Evolutionary conservation across 306 rosid species (phyloP), one percentile per base, ranked within the genome.

Genomic region (Biancaea sappan): DNA sequence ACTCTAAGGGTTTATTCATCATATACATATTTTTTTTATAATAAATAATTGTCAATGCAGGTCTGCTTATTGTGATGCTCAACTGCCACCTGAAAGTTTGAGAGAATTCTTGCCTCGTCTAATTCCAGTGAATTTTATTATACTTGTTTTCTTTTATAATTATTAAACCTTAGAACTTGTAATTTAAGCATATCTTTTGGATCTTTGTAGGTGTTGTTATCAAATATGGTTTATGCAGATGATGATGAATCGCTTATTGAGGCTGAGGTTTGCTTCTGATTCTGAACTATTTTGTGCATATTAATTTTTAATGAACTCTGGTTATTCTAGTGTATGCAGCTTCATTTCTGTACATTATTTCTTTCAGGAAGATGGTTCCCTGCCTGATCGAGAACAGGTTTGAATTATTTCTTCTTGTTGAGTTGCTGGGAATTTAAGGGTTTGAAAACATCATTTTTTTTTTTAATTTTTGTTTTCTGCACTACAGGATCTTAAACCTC

Each of bases 311-410:
- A 44, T 79, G 48, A 66, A 50, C 68, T 64, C 52, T 63, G 78
- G 41, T 66, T 48, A 28, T 83, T 85, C 51, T 76, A 78, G 79
- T 74, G 78, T 71, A 57, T 26, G 61, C 41, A 73, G 72, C 31
- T 75, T 51, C 7, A 29, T 68, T 53, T 77, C 56, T 44, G 32
- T 43, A 8, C 13, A 15, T 3, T 28, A 51, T 28, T 79, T 54
- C 41, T 79, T 80, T 58, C 93, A 92, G 99, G 99, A 95, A 78
- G 99, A 92, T 40, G 99, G 94, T 51, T 90, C 99, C 44, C 86
- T 90, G 24, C 99, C 99, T 37, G 99, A 95, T 75, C 91, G 97
- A 75, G 98, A 95, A 79, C 98, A 95, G 99, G 99, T 94, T 80
- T 60, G 72, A 63, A 37, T 77, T 81, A 46, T 61, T 79, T 69